A percentile compares a stretch with the other conserved stretches of the same genome.
Evolutionary conservation across 371 early-diverging fungal genomes (phyloP).

Genomic region (Mycotypha africana): DNA sequence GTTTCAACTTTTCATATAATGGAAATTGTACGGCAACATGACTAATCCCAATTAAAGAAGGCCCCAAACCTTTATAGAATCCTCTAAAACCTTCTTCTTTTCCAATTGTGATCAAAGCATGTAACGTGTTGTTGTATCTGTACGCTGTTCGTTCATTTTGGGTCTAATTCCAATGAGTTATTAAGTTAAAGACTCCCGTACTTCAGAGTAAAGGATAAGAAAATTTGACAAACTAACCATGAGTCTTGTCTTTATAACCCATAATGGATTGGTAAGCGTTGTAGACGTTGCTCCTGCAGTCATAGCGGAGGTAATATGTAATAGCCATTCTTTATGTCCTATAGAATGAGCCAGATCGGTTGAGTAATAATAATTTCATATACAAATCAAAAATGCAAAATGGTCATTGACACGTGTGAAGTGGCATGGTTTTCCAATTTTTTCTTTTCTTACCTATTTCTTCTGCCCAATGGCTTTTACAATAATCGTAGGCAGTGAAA

Average conservation of each 20-base stretch:
- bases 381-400: not conserved
- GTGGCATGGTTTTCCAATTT: not conserved
- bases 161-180: conserved; percentile 40
- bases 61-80: conserved; percentile 87
- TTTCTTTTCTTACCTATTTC: conserved; percentile 18
- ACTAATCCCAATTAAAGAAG: conserved; percentile 84
- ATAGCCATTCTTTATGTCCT: conserved; percentile 50
- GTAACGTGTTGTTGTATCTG: conserved; percentile 62
- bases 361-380: not conserved
- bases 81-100: conserved; percentile 69
- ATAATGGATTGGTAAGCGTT: conserved; percentile 81
- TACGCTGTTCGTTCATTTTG: conserved; percentile 66
- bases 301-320: conserved; percentile 85
- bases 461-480: conserved; percentile 42
- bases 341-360: too few relatives aligned
- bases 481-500: conserved; percentile 73
- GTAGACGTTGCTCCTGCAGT: conserved; percentile 82
- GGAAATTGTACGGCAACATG: conserved; percentile 97
- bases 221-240: too few relatives aligned
- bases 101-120: conserved; percentile 70
- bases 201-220: not conserved
- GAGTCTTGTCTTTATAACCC: conserved; percentile 91
- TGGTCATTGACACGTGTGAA: too few relatives aligned
- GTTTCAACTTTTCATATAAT: conserved; percentile 87
- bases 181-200: not conserved